Evolutionary conservation across 148 eudicot genomes (phyloP).

Genomic region (Tetragonia tetragonoides): DNA sequence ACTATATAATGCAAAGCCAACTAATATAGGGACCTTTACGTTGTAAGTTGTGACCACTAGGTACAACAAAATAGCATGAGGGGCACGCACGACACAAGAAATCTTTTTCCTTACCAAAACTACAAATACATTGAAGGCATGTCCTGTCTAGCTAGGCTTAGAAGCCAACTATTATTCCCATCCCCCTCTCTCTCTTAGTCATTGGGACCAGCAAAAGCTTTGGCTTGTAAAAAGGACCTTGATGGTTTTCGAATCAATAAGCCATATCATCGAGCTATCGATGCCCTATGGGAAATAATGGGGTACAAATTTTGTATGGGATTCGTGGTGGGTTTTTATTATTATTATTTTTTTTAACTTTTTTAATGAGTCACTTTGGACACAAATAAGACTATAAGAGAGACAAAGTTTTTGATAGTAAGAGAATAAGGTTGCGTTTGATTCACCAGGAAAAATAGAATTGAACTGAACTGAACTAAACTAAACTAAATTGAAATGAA

Average conservation of each 20-base stretch:
- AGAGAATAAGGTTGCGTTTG: too few species aligned
- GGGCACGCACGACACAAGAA: slow-evolving; percentile 5
- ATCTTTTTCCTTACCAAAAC: background rate
- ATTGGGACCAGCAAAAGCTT: slow-evolving; percentile 29
- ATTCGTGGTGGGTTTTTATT: background rate
- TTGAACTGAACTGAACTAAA: too few species aligned
- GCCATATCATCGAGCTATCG: background rate
- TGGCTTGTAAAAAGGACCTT: slow-evolving; percentile 4
- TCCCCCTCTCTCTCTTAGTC: slow-evolving; percentile 11
- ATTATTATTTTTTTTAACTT: background rate
- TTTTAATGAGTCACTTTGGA: background rate
- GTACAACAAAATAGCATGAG: slow-evolving; percentile 21
- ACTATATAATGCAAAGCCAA: slow-evolving; percentile 19
- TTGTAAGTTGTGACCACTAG: slow-evolving; percentile 20
- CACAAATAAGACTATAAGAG: background rate
- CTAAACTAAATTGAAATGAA: too few species aligned
- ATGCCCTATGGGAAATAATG: slow-evolving; percentile 12
- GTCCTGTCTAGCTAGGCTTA: slow-evolving; percentile 7
- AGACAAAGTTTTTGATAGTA: too few species aligned
- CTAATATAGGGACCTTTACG: slow-evolving; percentile 10
- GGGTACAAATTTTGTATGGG: slow-evolving; percentile 11
- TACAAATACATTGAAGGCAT: background rate
- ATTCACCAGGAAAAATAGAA: too few species aligned
- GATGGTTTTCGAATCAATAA: slow-evolving; percentile 17
- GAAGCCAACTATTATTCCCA: slow-evolving; percentile 34